Evolutionary conservation across 176 grass and related monocot species (phyloP).

Genomic region (Oropetium thomaeum): DNA sequence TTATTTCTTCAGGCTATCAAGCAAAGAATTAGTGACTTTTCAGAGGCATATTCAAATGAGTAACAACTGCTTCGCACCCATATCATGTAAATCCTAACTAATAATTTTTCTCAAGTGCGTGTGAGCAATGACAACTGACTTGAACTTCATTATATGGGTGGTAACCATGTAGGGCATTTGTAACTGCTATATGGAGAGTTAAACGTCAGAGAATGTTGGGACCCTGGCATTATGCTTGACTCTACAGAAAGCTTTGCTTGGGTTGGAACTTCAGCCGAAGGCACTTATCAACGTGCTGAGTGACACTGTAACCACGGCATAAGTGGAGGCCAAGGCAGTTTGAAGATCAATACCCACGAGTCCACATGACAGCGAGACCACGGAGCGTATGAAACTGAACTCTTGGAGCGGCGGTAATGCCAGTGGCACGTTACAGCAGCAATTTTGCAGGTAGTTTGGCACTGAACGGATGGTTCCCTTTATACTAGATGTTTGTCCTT

Average conservation of each 20-base stretch:
- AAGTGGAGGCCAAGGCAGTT: neutral
- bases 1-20: slow-evolving; percentile 58
- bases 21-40: slow-evolving; percentile 63
- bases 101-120: neutral
- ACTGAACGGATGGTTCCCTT: neutral
- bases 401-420: neutral
- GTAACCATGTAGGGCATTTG: slow-evolving; percentile 21
- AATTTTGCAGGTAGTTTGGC: slow-evolving; percentile 54
- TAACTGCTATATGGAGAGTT: slow-evolving; percentile 11
- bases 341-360: slow-evolving; percentile 13
- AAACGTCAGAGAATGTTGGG: slow-evolving; percentile 3
- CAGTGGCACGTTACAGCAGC: slow-evolving; percentile 9
- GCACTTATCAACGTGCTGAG: neutral
- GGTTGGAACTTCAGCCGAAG: slow-evolving; percentile 24
- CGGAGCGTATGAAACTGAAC: slow-evolving; percentile 5
- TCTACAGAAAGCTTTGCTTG: slow-evolving; percentile 15
- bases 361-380: neutral
- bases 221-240: slow-evolving; percentile 22
- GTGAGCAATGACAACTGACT: neutral
- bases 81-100: slow-evolving; percentile 34
- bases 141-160: slow-evolving; percentile 7
- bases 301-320: neutral
- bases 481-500: slow-evolving; percentile 19
- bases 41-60: slow-evolving; percentile 47
- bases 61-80: slow-evolving; percentile 26